Base-by-base conservation (phyloP, 1,284 basidiomycete genomes). In the Ustilago trichophora region DNA sequence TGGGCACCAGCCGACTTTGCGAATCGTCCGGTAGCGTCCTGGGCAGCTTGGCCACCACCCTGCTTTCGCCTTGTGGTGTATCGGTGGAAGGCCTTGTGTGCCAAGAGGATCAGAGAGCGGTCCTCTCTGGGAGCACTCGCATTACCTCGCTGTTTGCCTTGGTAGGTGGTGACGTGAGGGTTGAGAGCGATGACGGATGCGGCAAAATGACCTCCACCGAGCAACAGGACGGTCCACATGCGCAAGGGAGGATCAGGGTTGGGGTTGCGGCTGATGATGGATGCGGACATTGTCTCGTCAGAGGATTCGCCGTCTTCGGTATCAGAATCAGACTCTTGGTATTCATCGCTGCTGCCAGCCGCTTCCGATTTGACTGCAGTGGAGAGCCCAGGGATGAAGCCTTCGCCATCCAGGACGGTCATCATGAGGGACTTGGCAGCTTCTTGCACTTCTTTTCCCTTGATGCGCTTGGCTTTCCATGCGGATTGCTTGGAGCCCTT, bases 1-100 rank as follows among this genome's bases (percentile, higher is more conserved):
- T 88, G 88, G 0, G 96, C 96, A 82, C 96, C 96, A 11, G 94
- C 94, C 82, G 92, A 95, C 77, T 93, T 91, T 0, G 96, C 96
- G 8, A 91, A 92, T 82, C 95, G 95, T 9, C 78, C 80, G 3
- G 92, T 87, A 53, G 93, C 92, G 82, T 99, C 96, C 75, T 98
- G 96, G 3, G 90, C 76, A 1, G 89, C 89, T 83, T 99, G 96
- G 0, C 91, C 90, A 0, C 96, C 96, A 82, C 96, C 96, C 84
- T 99, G 96, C 82, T 98, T 98, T 69, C 91, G 86, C 72, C 96
- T 91, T 33, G 96, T 98, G 0, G 96, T 99, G 82, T 99, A 99
- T 7, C 96, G 89, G 82, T 98, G 96, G 82, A 98, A 98, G 0
- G 96, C 98, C 83, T 98, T 98, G 80, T 96, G 92, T 59, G 86